phyloP scores from a whole-genome alignment of 2,329 filamentous ascomycete genomes.

The Penicillium italicum region DNA sequence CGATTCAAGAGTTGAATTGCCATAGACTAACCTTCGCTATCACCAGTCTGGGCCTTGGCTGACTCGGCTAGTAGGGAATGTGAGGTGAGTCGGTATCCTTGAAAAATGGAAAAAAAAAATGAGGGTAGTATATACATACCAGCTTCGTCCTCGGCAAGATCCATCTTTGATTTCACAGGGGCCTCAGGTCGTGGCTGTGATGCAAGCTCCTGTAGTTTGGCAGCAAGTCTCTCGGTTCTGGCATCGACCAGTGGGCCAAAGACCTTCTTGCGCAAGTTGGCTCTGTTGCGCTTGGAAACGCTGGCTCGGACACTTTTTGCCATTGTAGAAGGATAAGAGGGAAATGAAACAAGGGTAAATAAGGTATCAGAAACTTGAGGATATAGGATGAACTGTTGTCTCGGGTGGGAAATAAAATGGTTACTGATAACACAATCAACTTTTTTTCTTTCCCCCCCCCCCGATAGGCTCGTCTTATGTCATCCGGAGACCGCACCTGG shows the following conservation, averaged over 20 bases:
- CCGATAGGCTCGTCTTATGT: conserved; percentile 31
- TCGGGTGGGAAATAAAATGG: not conserved
- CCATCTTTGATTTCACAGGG: conserved; percentile 43
- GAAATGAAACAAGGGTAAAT: not conserved
- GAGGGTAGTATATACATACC: conserved; percentile 21
- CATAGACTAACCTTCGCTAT: conserved; percentile 21
- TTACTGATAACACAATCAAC: conserved; percentile 9
- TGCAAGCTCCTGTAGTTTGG: conserved; percentile 78
- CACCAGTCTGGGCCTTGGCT: conserved; percentile 16
- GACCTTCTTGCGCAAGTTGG: conserved; percentile 71
- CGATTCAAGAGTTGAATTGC: not conserved
- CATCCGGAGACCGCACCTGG: conserved; percentile 28
- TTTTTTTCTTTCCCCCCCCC: conserved; percentile 10
- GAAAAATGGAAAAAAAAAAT: not conserved
- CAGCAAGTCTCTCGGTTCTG: conserved; percentile 75
- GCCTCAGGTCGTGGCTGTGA: conserved; percentile 66
- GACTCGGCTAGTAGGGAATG: conserved; percentile 10
- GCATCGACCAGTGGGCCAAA: conserved; percentile 80
- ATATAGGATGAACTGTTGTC: not conserved
- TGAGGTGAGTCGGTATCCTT: not conserved
- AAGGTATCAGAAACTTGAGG: not conserved
- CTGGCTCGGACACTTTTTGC: conserved; percentile 82
- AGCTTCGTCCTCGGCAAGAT: conserved; percentile 21
- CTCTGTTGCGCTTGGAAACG: conserved; percentile 76
- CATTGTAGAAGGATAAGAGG: conserved; percentile 55